Conservation (phyloP, 2,329 filamentous ascomycete genomes). For the Didymella segeticola region DNA sequence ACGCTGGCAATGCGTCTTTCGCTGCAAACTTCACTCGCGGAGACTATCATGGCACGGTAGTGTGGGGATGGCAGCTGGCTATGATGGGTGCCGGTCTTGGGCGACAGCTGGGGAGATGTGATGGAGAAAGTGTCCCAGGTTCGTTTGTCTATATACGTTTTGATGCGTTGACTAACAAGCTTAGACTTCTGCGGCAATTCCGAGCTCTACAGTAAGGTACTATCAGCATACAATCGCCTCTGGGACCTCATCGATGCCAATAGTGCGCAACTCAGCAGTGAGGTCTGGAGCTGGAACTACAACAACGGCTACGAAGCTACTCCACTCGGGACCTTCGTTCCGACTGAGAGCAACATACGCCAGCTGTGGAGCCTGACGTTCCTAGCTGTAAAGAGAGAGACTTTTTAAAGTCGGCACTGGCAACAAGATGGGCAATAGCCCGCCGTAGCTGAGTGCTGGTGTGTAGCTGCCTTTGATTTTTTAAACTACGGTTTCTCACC, state of each 20-base stretch:
- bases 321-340: slow-evolving; percentile 60
- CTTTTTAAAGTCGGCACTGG: too few relatives aligned
- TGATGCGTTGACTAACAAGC: slow-evolving; percentile 24
- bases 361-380: slow-evolving; percentile 68
- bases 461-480: too few relatives aligned
- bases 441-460: too few relatives aligned
- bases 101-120: slow-evolving; percentile 63
- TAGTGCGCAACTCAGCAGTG: slow-evolving; percentile 57
- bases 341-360: slow-evolving; percentile 60
- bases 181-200: slow-evolving; percentile 59
- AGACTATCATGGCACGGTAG: slow-evolving; percentile 68
- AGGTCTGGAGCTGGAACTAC: slow-evolving; percentile 71
- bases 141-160: not conserved
- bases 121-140: slow-evolving; percentile 15
- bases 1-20: slow-evolving; percentile 53
- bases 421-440: too few relatives aligned
- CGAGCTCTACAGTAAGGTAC: slow-evolving; percentile 54
- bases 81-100: slow-evolving; percentile 70
- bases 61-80: slow-evolving; percentile 70
- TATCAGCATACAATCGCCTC: slow-evolving; percentile 62
- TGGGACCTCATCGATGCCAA: slow-evolving; percentile 69
- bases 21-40: slow-evolving; percentile 62
- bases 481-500: too few relatives aligned
- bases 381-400: slow-evolving; percentile 59
- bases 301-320: slow-evolving; percentile 57